Evolutionary conservation across 2,329 filamentous ascomycete species (phyloP).

Genomic region (Fusarium abutilonis): DNA sequence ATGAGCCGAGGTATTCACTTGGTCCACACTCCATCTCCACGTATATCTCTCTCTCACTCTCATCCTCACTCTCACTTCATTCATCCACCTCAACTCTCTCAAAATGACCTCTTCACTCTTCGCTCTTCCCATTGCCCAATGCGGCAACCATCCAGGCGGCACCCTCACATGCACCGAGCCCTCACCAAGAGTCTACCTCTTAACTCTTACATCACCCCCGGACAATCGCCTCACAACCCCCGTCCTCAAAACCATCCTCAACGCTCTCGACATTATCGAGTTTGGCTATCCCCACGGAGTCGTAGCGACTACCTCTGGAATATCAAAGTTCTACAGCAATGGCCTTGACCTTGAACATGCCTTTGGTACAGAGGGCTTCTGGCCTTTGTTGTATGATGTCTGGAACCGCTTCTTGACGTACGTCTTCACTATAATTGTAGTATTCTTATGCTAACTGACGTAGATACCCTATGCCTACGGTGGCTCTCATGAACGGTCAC

Average conservation of each 20-base stretch:
- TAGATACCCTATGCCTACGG: conserved; percentile 80
- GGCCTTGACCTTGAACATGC: conserved; percentile 80
- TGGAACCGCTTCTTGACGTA: conserved; percentile 66
- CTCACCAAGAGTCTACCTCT: conserved; percentile 70
- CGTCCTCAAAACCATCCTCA: conserved; percentile 73
- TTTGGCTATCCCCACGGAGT: conserved; percentile 74
- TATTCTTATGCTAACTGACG: background rate
- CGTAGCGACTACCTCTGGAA: conserved; percentile 78
- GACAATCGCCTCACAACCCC: conserved; percentile 79
- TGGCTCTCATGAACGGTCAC: conserved; percentile 83
- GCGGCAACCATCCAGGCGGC: conserved; percentile 61
- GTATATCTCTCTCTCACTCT: background rate
- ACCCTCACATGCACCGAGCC: conserved; percentile 71
- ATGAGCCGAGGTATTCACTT: conserved; percentile 37
- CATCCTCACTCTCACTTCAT: background rate
- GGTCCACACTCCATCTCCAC: conserved; percentile 13
- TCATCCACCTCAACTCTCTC: background rate
- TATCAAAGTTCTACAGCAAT: conserved; percentile 84
- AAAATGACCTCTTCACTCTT: conserved; percentile 47
- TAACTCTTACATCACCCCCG: conserved; percentile 75
- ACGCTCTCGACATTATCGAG: conserved; percentile 80
- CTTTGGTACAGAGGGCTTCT: conserved; percentile 68
- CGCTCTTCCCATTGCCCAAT: conserved; percentile 63
- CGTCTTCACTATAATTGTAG: background rate
- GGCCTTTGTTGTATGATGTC: conserved; percentile 69